These are phyloP conservation scores for Ceratobasidium sp. DNA, from an alignment of 1,284 basidiomycete genomes.

Conservation along the genomic window DNA sequence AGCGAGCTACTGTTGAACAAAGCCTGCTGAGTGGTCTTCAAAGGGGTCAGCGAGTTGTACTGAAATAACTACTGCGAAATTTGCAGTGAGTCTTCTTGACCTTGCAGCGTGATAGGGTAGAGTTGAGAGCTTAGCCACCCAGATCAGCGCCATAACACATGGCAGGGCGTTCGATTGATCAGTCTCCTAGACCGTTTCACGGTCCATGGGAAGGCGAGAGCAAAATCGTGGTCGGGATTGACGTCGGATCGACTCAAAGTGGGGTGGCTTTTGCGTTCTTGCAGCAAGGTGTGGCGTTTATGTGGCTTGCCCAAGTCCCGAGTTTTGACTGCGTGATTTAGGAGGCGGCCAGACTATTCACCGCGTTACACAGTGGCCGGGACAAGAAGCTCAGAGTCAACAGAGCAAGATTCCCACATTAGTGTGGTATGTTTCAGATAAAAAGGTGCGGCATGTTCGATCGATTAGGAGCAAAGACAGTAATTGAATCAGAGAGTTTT, in stretches of 20 bases:
- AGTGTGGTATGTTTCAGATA: conserved; percentile 42
- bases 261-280: conserved; percentile 16
- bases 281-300: background rate
- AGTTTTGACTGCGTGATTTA: background rate
- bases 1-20: no score
- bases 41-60: no score
- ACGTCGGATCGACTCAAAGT: conserved; percentile 39
- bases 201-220: conserved; percentile 23
- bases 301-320: background rate
- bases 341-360: background rate
- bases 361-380: conserved; percentile 46
- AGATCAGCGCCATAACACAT: no score
- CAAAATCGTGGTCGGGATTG: conserved; percentile 42
- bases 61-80: no score
- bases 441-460: conserved; percentile 10
- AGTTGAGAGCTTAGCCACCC: no score
- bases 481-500: background rate
- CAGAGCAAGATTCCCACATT: conserved; percentile 45
- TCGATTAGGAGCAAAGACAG: background rate
- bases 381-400: conserved; percentile 31
- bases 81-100: no score
- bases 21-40: no score
- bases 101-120: no score
- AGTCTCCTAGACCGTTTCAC: conserved; percentile 6
- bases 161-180: background rate